Evolutionary conservation across 306 rosid genomes (phyloP), one percentile per base, ranked within the genome.

Genomic region (Sophora flavescens): DNA sequence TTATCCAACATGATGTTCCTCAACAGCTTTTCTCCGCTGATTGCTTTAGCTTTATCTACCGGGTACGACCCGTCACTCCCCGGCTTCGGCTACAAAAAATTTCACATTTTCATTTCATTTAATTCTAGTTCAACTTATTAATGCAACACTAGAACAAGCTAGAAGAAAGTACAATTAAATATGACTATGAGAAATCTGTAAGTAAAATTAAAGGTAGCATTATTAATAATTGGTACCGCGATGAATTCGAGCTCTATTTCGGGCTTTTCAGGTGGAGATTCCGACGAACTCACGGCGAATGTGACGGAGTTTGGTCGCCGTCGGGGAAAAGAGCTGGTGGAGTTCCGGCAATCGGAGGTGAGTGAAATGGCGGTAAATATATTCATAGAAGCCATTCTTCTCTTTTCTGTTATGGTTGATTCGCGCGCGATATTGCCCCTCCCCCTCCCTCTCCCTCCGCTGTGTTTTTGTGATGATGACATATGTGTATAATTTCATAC

Each of bases 1-100:
- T 90, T 90, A 87, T 91, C 98, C 84, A 75, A 8, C 98, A 91
- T 94, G 68, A 94, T 76, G 79, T 88, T 89, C 88, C 98, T 89
- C 85, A 94, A 62, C 61, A 94, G 76, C 87, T 94, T 91, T 83
- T 84, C 93, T 82, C 98, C 95, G 65, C 97, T 94, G 0, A 75
- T 75, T 44, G 81, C 91, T 63, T 76, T 88, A 17, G 85, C 96
- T 68, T 69, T 86, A 58, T 89, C 93, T 88, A 88, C 91, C 76
- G 85, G 84, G 33, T 71, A 87, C 81, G 87, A 81, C 63, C 97
- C 96, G 2, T 89, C 94, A 83, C 80, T 81, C 28, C n/a, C 89
- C 1, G 85, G 63, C 78, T 92, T 90, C 8, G 96, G 96, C 98
- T 94, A 81, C 64, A 77, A 65, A 54, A 47, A 67, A 11, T 4